These are phyloP conservation scores for Coriaria nepalensis DNA, from an alignment of 306 rosid genomes.

Conservation along the genomic window DNA sequence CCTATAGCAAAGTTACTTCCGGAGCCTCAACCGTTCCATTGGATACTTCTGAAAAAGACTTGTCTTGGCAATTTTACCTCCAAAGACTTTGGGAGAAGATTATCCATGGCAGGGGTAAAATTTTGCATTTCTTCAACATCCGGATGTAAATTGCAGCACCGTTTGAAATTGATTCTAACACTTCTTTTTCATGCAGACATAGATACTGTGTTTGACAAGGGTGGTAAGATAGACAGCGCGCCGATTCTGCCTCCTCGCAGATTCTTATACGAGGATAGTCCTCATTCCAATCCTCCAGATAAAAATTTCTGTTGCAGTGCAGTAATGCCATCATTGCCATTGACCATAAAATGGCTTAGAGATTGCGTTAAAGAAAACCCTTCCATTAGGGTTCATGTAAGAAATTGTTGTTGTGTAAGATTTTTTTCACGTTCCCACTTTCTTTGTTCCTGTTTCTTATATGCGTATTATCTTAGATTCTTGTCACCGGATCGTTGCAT, in stretches of 20 bases:
- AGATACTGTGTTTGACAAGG: slow-evolving; percentile 18
- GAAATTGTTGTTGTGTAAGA: no score
- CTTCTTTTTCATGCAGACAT: slow-evolving; percentile 23
- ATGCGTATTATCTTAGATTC: no score
- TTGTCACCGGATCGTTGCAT: slow-evolving; percentile 72
- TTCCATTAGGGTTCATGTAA: slow-evolving; percentile 42
- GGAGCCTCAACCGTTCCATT: slow-evolving; percentile 35
- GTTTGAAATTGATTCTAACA: no score
- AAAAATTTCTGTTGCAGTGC: slow-evolving; percentile 32
- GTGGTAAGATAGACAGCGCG: slow-evolving; percentile 20
- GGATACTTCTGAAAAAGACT: slow-evolving; percentile 28
- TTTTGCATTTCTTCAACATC: slow-evolving; percentile 13
- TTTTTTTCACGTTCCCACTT: no score
- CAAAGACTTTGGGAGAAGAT: slow-evolving; percentile 70
- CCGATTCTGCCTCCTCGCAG: slow-evolving; percentile 24
- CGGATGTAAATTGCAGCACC: slow-evolving; percentile 4
- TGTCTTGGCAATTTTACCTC: slow-evolving; percentile 57
- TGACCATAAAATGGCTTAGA: slow-evolving; percentile 55
- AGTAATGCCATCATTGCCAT: slow-evolving; percentile 64
- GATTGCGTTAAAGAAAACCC: slow-evolving; percentile 56
- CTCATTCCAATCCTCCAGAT: slow-evolving; percentile 15
- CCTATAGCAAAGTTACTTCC: slow-evolving; percentile 49
- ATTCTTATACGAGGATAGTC: slow-evolving; percentile 34
- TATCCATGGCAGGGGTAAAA: slow-evolving; percentile 41
- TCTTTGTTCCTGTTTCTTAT: no score